A percentile compares a stretch with the other conserved stretches of the same genome.
Conservation (phyloP, 139 green algal genomes). For the Trebouxia sp. region DNA sequence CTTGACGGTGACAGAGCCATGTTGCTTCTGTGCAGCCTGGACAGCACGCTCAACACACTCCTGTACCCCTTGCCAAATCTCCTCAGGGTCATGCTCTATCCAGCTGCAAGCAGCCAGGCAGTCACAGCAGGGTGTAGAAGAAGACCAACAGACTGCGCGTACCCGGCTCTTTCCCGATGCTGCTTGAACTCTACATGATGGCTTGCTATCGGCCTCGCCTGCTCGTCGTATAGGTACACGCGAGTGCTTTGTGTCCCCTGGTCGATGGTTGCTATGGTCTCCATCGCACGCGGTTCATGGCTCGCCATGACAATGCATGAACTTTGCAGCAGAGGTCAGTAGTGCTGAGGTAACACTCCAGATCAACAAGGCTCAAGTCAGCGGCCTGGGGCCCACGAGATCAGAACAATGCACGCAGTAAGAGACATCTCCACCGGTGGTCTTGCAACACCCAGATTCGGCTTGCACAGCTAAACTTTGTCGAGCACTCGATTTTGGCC, state of each 20-base stretch:
- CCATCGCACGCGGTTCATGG: not conserved
- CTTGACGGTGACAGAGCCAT: slow-evolving; percentile 41
- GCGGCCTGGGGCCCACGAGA: too few species aligned
- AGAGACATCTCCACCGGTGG: too few species aligned
- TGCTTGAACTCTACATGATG: slow-evolving; percentile 78
- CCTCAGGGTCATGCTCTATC: slow-evolving; percentile 91
- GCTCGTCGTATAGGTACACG: slow-evolving; percentile 80
- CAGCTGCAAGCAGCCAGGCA: slow-evolving; percentile 71
- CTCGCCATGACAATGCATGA: too few species aligned
- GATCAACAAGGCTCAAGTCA: too few species aligned
- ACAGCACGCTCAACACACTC: slow-evolving; percentile 68
- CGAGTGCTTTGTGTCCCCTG: slow-evolving; percentile 92
- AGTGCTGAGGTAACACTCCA: too few species aligned
- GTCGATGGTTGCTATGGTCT: slow-evolving; percentile 79
- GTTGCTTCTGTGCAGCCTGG: slow-evolving; percentile 33
- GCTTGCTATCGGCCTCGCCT: slow-evolving; percentile 55
- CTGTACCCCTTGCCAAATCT: slow-evolving; percentile 74
- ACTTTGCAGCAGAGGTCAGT: too few species aligned
- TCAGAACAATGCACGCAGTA: too few species aligned
- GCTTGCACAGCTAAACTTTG: too few species aligned
- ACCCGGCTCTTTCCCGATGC: slow-evolving; percentile 75
- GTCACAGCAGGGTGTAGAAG: too few species aligned
- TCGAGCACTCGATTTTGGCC: too few species aligned
- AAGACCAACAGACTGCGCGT: too few species aligned
- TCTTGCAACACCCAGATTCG: too few species aligned